Evolutionary conservation across 331 rosid genomes (phyloP).

Genomic region (Phaseolus coccineus): DNA sequence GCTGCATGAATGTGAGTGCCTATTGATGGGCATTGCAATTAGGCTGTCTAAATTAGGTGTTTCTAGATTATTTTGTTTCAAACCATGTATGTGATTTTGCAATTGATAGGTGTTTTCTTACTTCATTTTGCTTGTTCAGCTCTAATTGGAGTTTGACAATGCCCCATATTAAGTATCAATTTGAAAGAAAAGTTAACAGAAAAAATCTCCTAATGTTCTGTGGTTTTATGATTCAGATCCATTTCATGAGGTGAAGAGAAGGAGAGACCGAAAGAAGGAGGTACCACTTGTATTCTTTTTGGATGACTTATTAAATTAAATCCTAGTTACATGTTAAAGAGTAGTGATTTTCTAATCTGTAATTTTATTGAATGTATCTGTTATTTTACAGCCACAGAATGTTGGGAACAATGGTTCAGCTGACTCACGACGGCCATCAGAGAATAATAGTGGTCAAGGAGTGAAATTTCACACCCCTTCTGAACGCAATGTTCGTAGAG

Average conservation of each 20-base stretch:
- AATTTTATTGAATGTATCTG: slow-evolving; percentile 36
- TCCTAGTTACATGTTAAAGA: neutral
- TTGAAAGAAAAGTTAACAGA: slow-evolving; percentile 24
- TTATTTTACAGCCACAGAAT: slow-evolving; percentile 60
- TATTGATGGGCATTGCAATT: slow-evolving; percentile 18
- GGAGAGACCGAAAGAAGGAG: slow-evolving; percentile 90
- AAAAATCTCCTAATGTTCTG: slow-evolving; percentile 35
- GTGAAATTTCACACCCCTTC: slow-evolving; percentile 54
- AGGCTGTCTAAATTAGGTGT: neutral
- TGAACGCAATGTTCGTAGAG: slow-evolving; percentile 68
- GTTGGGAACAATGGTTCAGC: slow-evolving; percentile 54
- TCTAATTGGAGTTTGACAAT: slow-evolving; percentile 16
- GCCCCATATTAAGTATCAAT: neutral
- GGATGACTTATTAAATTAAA: slow-evolving; percentile 25
- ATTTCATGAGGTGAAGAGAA: slow-evolving; percentile 94
- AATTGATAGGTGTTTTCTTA: neutral
- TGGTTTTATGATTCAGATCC: slow-evolving; percentile 65
- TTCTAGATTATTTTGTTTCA: slow-evolving; percentile 25
- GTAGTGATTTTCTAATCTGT: neutral
- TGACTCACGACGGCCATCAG: slow-evolving; percentile 62
- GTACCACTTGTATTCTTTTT: slow-evolving; percentile 40
- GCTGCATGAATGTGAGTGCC: neutral
- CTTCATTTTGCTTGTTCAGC: neutral
- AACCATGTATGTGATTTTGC: slow-evolving; percentile 11
- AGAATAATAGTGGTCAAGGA: slow-evolving; percentile 70